Conservation (phyloP, 169 alveolate genomes). For the Plasmodium gallinaceum region DNA sequence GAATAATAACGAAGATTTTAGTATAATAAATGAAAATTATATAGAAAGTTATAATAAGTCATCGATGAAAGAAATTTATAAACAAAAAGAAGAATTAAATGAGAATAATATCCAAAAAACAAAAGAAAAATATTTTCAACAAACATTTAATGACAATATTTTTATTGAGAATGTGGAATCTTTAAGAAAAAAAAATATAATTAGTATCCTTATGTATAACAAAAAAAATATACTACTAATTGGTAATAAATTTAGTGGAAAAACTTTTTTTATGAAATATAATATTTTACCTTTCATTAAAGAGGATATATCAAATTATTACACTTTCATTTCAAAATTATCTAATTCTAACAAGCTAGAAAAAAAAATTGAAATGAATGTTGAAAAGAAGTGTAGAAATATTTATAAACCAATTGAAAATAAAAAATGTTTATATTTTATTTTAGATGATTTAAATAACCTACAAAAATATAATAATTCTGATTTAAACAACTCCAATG, state of each 20-base stretch:
- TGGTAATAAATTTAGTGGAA: conserved; percentile 76
- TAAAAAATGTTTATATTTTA: conserved; percentile 66
- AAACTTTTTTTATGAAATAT: conserved; percentile 76
- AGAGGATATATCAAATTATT: conserved; percentile 70
- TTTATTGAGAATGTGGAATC: conserved; percentile 77
- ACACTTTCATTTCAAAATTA: conserved; percentile 65
- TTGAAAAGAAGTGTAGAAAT: conserved; percentile 76
- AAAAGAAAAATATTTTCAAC: conserved; percentile 67
- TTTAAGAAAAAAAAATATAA: conserved; percentile 63
- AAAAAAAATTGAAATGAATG: conserved; percentile 71
- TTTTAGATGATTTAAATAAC: conserved; percentile 71
- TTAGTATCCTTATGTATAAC: conserved; percentile 68
- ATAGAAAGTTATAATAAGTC: conserved; percentile 47
- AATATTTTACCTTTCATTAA: conserved; percentile 68
- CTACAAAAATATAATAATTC: conserved; percentile 38
- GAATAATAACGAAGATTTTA: conserved; percentile 23
- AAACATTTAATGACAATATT: conserved; percentile 62
- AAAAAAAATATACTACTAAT: conserved; percentile 61
- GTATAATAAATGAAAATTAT: conserved; percentile 27
- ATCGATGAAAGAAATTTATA: conserved; percentile 50
- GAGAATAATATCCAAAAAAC: conserved; percentile 36
- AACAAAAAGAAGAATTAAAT: conserved; percentile 26
- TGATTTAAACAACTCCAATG: neutral
- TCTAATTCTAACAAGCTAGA: conserved; percentile 59
- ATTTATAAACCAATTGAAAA: conserved; percentile 72